A percentile compares a stretch with the other conserved stretches of the same genome.
These are phyloP conservation scores for Phlyctochytrium planicorne DNA, from an alignment of 192 early-diverging fungal genomes.

Conservation along the genomic window DNA sequence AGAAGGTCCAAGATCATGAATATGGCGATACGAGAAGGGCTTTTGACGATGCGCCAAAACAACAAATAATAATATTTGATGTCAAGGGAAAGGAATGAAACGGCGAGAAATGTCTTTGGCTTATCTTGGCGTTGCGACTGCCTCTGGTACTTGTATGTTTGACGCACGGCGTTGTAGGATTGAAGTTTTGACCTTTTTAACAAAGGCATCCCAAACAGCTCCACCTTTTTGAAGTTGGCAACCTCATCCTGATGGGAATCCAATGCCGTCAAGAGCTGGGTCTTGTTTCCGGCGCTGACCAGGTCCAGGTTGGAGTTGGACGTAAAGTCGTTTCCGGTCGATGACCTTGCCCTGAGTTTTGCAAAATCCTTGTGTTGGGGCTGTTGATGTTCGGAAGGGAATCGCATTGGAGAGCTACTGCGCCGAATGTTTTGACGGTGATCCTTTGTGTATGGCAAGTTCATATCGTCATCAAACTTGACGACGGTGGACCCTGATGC, in stretches of 20 bases:
- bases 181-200: background rate
- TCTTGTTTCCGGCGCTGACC: background rate
- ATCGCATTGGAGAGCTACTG: too few relatives aligned
- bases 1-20: conserved; percentile 46
- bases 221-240: background rate
- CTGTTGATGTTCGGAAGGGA: too few relatives aligned
- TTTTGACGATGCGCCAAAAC: background rate
- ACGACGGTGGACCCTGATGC: too few relatives aligned
- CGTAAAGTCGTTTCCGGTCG: background rate
- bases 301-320: background rate
- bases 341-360: background rate
- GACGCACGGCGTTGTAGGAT: background rate
- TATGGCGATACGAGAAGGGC: background rate
- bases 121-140: background rate
- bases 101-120: background rate
- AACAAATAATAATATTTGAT: background rate
- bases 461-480: too few relatives aligned
- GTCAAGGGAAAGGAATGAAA: background rate
- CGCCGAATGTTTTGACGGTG: too few relatives aligned
- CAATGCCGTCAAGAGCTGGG: background rate
- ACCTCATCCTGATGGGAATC: background rate
- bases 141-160: background rate
- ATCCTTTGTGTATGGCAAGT: too few relatives aligned
- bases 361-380: too few relatives aligned
- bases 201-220: background rate